phyloP scores from a whole-genome alignment of 176 grass and related monocot genomes.

The Juncus inflexus region DNA sequence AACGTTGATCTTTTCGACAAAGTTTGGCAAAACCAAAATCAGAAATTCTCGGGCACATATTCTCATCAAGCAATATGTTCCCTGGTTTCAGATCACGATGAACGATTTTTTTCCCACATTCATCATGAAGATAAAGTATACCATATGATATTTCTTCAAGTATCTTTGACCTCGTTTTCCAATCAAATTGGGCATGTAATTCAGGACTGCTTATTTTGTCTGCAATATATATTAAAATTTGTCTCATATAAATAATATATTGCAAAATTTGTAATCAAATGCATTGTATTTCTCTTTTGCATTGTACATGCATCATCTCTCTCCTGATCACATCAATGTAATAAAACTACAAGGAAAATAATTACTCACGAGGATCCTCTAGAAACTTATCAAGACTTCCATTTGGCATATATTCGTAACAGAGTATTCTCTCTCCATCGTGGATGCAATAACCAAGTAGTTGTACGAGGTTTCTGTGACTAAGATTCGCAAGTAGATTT shows the following conservation, averaged over 20 bases:
- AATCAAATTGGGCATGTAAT: background rate
- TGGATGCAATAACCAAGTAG: constrained; percentile 19
- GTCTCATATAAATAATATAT: background rate
- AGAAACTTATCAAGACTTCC: constrained; percentile 24
- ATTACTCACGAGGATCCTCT: no score
- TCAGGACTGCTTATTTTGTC: background rate
- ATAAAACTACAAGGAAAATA: constrained; percentile 10
- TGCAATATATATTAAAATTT: background rate
- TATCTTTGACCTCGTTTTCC: constrained; percentile 21
- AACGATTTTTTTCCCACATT: constrained; percentile 5
- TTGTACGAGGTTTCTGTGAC: constrained; percentile 18
- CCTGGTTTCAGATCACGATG: no score
- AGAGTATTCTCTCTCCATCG: constrained; percentile 1
- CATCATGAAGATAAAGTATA: constrained; percentile 30
- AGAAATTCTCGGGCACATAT: constrained; percentile 35
- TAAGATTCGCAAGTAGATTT: constrained; percentile 2
- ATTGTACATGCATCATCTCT: background rate
- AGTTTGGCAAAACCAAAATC: constrained; percentile 64
- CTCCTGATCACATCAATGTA: no score
- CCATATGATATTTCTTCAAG: constrained; percentile 30
- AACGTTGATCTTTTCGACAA: constrained; percentile 55
- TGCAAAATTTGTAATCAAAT: background rate
- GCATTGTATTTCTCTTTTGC: no score
- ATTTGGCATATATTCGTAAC: constrained; percentile 29
- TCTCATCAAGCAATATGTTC: no score